Conservation (phyloP, 1,284 basidiomycete species). For the Pseudozyma tsukubaensis region DNA sequence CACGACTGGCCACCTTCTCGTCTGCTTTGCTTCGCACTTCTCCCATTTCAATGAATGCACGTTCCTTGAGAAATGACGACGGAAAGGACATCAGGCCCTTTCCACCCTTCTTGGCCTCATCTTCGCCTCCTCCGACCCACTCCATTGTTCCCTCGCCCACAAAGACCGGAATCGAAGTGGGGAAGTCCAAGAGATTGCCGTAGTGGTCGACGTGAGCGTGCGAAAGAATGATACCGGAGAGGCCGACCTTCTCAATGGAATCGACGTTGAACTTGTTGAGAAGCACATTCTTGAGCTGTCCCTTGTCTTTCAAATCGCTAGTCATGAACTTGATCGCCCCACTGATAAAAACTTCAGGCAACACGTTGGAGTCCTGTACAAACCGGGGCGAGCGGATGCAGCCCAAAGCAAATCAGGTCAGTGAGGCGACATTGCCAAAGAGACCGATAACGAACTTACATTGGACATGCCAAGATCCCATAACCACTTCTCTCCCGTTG, state of each 20-base stretch:
- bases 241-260: conserved; percentile 15
- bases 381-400: too few relatives aligned
- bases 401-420: too few relatives aligned
- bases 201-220: conserved; percentile 35
- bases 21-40: not conserved
- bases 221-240: conserved; percentile 27
- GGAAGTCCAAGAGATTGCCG: conserved; percentile 26
- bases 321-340: conserved; percentile 12
- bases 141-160: conserved; percentile 21
- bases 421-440: too few relatives aligned
- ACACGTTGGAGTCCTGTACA: conserved; percentile 5
- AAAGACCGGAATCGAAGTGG: conserved; percentile 18
- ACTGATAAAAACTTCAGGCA: conserved; percentile 7
- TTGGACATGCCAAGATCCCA: conserved; percentile 27
- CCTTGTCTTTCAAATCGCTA: conserved; percentile 7
- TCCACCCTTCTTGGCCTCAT: conserved; percentile 15
- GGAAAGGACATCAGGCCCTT: conserved; percentile 22
- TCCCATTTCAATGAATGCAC: conserved; percentile 16
- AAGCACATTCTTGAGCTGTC: conserved; percentile 19
- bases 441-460: conserved; percentile 4
- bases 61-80: conserved; percentile 13
- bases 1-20: not conserved
- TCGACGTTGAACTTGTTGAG: conserved; percentile 19
- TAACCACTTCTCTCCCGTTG: conserved; percentile 14
- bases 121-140: conserved; percentile 31